These are phyloP conservation scores for Talaromyces nanjingensis DNA, from an alignment of 495 filamentous ascomycete genomes.

Conservation along the genomic window DNA sequence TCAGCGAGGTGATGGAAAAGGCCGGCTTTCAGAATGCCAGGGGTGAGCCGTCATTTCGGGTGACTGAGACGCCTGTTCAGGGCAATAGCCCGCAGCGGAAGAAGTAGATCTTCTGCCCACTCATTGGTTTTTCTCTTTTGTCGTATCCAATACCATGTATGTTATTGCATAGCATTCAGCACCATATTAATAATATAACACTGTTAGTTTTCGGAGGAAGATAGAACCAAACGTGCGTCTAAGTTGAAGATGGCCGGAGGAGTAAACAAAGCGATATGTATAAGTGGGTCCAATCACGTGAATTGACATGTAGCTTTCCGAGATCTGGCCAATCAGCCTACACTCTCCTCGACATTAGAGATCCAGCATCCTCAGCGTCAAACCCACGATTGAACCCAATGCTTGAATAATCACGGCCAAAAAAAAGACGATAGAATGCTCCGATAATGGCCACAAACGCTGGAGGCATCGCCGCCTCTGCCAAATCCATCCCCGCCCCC, in stretches of 20 bases:
- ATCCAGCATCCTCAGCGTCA: neutral
- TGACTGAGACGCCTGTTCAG: conserved; percentile 12
- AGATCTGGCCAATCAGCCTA: neutral
- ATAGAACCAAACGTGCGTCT: neutral
- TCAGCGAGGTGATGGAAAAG: conserved; percentile 57
- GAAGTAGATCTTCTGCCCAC: neutral
- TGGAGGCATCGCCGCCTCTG: conserved; percentile 32
- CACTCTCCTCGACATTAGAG: neutral
- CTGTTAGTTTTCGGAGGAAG: neutral
- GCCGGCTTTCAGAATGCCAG: conserved; percentile 39
- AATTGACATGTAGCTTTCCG: neutral
- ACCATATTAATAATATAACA: neutral
- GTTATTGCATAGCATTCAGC: neutral
- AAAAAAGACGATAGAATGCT: conserved; percentile 19
- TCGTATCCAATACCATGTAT: conserved; percentile 3
- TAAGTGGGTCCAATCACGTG: neutral
- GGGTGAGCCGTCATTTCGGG: conserved; percentile 30
- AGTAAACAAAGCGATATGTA: neutral
- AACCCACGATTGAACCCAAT: neutral
- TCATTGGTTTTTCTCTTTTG: neutral
- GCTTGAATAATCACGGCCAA: neutral
- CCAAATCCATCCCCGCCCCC: conserved; percentile 13
- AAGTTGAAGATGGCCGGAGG: neutral
- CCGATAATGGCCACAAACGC: conserved; percentile 31
- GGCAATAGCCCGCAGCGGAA: conserved; percentile 1